Conservation (phyloP, 192 early-diverging fungal species). For the Coemansia sp. region DNA sequence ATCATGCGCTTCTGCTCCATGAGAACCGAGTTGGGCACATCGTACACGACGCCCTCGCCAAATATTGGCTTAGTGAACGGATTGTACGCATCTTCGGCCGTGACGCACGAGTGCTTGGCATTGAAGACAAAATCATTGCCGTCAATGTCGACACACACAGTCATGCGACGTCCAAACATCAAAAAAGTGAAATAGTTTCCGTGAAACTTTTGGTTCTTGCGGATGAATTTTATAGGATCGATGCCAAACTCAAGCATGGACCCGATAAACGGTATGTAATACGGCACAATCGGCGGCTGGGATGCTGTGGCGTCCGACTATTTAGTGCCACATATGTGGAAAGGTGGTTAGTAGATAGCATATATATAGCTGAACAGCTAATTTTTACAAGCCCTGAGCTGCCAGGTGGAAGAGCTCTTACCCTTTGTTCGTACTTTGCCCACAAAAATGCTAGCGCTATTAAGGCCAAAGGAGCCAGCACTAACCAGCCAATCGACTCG, state of each 20-base stretch:
- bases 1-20: conserved; percentile 99
- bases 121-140: conserved; percentile 99
- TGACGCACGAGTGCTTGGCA: conserved; percentile 80
- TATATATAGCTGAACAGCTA: too few species aligned
- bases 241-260: conserved; percentile 87
- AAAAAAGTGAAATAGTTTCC: conserved; percentile 93
- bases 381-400: too few species aligned
- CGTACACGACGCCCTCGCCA: conserved; percentile 95
- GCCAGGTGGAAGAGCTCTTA: too few species aligned
- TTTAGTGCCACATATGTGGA: background rate
- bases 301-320: conserved; percentile 49
- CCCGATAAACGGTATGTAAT: conserved; percentile 89
- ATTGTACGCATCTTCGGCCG: conserved; percentile 93
- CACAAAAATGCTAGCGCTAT: conserved; percentile 35
- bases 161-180: conserved; percentile 91
- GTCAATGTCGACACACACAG: conserved; percentile 84
- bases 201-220: conserved; percentile 78
- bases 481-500: background rate
- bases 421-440: conserved; percentile 53
- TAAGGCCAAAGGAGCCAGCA: conserved; percentile 1
- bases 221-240: conserved; percentile 86
- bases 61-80: conserved; percentile 94
- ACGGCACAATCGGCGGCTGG: conserved; percentile 71
- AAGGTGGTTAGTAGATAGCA: background rate
- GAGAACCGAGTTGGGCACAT: conserved; percentile 86